Base-by-base conservation (phyloP, 495 filamentous ascomycete genomes). In the Chaetomidium leptoderma region DNA sequence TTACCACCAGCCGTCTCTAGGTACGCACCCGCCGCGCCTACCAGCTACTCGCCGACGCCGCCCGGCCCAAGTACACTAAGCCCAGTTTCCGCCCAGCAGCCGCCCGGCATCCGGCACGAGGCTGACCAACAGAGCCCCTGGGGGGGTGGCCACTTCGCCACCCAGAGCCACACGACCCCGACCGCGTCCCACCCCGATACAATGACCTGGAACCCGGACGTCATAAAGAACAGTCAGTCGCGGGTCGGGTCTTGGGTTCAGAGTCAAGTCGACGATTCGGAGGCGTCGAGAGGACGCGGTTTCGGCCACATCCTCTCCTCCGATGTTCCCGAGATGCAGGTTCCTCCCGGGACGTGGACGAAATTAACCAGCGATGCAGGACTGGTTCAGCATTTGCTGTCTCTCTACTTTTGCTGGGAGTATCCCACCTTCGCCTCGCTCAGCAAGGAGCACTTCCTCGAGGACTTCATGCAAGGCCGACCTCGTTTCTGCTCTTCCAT, bases 341-440 rank as follows among this genome's bases (percentile, higher is more conserved):
- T 74, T 8, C 70, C 75, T 0, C 60, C 73, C 8, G 68, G 59
- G 21, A 70, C 72, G 2, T 90, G 86, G 86, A 88, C 87, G 11
- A 74, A 66, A 6, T 75, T 86, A 33, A 87, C 86, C 1, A 50
- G 68, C 4, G 84, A 90, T 64, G 55, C 69, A 9, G 62, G 63
- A 4, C 76, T 89, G 43, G 77, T 89, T 8, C 72, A 81, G 53
- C 84, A 88, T 59, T 75, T 89, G 23, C 72, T 89, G 37, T 74
- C 83, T 16, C 71, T 92, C 16, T 92, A 89, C 70, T 92, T 95
- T 57, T 83, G 81, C 64, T 93, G 89, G 89, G 84, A 88, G 63
- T 88, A 92, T 60, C 86, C 88, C 2, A 87, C 83, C 53, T 85
- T 87, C 63, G 81, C 84, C 8, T 77, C 88, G 4, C 78, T 95